Conservation (phyloP, 2,329 filamentous ascomycete genomes). For the Fusarium xylarioides region DNA sequence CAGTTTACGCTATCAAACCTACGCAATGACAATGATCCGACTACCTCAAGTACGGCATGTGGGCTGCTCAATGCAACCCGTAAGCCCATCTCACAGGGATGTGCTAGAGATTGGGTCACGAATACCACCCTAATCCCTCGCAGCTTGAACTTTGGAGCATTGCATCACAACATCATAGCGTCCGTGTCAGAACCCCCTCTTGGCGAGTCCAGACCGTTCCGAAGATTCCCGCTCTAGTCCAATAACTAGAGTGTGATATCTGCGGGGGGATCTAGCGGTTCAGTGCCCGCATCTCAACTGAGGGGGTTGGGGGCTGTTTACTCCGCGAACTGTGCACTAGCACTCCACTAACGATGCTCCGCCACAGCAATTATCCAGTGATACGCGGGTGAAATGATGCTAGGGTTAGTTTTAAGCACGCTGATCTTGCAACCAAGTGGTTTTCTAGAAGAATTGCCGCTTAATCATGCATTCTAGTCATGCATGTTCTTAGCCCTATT, state of each 20-base stretch:
- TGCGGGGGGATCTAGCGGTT: slow-evolving; percentile 6
- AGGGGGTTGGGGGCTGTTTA: neutral
- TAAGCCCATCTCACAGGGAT: neutral
- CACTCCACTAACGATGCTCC: neutral
- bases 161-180: slow-evolving; percentile 1
- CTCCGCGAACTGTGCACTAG: neutral
- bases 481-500: neutral
- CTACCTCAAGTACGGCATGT: neutral
- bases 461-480: too few relatives aligned
- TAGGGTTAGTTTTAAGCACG: neutral
- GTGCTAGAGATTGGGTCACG: neutral
- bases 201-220: slow-evolving; percentile 1
- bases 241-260: neutral
- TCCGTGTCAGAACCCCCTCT: neutral
- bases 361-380: neutral
- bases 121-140: slow-evolving; percentile 6
- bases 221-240: slow-evolving; percentile 4
- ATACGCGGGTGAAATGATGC: neutral
- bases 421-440: neutral
- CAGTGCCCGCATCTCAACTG: neutral
- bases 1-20: neutral
- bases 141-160: neutral
- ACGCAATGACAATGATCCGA: neutral
- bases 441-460: slow-evolving; percentile 1
- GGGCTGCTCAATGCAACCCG: neutral